Conservation (phyloP, 2,329 filamentous ascomycete genomes). For the Arthrinium phaeospermum region DNA sequence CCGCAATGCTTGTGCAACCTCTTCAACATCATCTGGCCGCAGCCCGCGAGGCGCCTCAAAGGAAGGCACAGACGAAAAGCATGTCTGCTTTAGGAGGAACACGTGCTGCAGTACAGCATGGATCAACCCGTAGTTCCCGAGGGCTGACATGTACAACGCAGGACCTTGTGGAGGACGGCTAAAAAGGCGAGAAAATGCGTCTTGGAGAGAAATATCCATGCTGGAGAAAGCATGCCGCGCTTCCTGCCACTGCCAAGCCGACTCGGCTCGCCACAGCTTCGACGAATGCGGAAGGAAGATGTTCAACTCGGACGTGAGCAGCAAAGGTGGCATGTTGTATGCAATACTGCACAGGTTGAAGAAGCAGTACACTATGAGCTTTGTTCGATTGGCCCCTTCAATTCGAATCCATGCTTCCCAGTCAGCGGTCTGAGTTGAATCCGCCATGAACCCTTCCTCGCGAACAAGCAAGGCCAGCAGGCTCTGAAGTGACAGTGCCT, state of each 20-base stretch:
- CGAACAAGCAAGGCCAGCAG: conserved; percentile 62
- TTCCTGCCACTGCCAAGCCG: conserved; percentile 65
- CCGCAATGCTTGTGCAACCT: conserved; percentile 59
- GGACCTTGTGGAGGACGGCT: conserved; percentile 55
- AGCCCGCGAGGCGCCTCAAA: conserved; percentile 58
- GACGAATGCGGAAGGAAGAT: conserved; percentile 60
- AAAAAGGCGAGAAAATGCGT: conserved; percentile 62
- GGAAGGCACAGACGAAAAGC: conserved; percentile 53
- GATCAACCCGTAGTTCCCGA: conserved; percentile 75
- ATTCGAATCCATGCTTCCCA: conserved; percentile 67
- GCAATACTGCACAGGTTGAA: conserved; percentile 68
- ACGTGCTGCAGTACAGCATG: conserved; percentile 76
- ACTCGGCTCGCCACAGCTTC: conserved; percentile 63
- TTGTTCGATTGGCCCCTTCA: conserved; percentile 63
- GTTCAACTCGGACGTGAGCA: conserved; percentile 65
- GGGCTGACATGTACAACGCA: conserved; percentile 58
- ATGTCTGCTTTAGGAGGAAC: conserved; percentile 70
- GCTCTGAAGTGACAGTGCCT: conserved; percentile 65
- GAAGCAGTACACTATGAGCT: conserved; percentile 65
- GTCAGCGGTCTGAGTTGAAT: conserved; percentile 54
- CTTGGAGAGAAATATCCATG: conserved; percentile 60
- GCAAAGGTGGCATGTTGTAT: conserved; percentile 63
- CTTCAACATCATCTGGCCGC: conserved; percentile 61
- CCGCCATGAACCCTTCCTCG: conserved; percentile 60
- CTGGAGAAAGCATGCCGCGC: conserved; percentile 56